Conservation (phyloP, 176 grass and related monocot species). For the Rhipidocladum racemiflorum region DNA sequence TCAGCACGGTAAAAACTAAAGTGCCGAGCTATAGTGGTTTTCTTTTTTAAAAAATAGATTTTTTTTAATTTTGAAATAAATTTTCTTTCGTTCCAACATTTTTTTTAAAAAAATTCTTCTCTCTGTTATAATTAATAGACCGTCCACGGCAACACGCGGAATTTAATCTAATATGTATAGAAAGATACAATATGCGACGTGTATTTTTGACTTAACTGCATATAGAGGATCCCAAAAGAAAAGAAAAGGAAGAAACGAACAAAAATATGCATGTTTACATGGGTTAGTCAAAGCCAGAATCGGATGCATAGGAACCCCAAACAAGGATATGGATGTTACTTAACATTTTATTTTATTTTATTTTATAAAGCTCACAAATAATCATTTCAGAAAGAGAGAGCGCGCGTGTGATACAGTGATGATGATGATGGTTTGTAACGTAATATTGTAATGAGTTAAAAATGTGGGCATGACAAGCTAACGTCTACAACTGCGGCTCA, state of each 20-base stretch:
- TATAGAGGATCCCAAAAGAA: constrained; percentile 41
- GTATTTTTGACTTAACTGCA: constrained; percentile 29
- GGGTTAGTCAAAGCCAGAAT: constrained; percentile 47
- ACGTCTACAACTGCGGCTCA: constrained; percentile 19
- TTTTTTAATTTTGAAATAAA: too few relatives aligned
- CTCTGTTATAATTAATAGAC: too few relatives aligned
- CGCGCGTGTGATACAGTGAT: constrained; percentile 9
- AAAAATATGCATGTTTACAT: constrained; percentile 14
- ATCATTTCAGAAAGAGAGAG: constrained; percentile 25
- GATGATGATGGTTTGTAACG: constrained; percentile 11
- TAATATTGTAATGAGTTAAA: constrained; percentile 10
- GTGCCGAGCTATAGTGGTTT: too few relatives aligned
- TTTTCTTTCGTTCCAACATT: too few relatives aligned
- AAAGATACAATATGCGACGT: constrained; percentile 25
- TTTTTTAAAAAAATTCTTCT: too few relatives aligned
- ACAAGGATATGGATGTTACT: constrained; percentile 1
- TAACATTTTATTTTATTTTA: neutral
- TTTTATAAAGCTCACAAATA: constrained; percentile 22
- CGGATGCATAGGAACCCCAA: constrained; percentile 38
- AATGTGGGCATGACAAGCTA: neutral
- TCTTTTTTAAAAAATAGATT: too few relatives aligned
- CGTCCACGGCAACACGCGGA: too few relatives aligned
- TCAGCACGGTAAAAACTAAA: too few relatives aligned
- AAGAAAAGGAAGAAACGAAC: constrained; percentile 11
- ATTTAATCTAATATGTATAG: too few relatives aligned